Conservation (phyloP, 2,329 filamentous ascomycete genomes). For the Clarireedia homoeocarpa region DNA sequence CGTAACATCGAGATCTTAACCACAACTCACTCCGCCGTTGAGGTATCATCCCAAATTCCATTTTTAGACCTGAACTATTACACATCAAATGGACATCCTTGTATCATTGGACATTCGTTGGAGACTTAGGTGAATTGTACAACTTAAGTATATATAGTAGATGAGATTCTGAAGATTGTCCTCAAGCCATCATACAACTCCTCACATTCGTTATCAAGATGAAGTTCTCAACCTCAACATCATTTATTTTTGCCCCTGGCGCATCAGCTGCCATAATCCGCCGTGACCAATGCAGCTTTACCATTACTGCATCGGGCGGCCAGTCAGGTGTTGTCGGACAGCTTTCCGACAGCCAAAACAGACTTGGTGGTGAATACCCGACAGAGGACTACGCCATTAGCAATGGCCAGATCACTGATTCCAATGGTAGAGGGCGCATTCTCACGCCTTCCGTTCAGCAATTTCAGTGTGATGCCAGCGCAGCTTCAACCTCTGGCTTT, state of each 20-base stretch:
- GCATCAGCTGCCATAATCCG: neutral
- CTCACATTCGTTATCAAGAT: slow-evolving; percentile 1
- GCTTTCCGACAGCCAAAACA: slow-evolving; percentile 53
- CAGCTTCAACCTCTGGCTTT: slow-evolving; percentile 46
- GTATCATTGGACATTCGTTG: neutral
- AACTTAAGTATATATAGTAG: neutral
- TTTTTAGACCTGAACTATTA: neutral
- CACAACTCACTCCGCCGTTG: neutral
- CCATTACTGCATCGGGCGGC: slow-evolving; percentile 41
- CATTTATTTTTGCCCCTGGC: neutral
- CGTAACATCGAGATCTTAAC: neutral
- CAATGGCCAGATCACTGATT: slow-evolving; percentile 46
- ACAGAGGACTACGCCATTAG: slow-evolving; percentile 47
- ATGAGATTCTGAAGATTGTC: no score
- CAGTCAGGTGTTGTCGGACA: slow-evolving; percentile 49
- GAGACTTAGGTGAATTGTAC: neutral
- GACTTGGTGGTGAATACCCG: slow-evolving; percentile 43
- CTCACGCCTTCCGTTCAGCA: slow-evolving; percentile 13
- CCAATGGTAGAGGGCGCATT: slow-evolving; percentile 51
- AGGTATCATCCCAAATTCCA: neutral
- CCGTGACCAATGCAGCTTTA: slow-evolving; percentile 40
- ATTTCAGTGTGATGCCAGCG: slow-evolving; percentile 41
- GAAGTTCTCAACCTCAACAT: slow-evolving; percentile 4
- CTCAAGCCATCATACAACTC: neutral
- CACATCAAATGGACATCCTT: neutral